Base-by-base conservation (phyloP, 805 yeast genomes). In the Geotrichum ghanense region DNA sequence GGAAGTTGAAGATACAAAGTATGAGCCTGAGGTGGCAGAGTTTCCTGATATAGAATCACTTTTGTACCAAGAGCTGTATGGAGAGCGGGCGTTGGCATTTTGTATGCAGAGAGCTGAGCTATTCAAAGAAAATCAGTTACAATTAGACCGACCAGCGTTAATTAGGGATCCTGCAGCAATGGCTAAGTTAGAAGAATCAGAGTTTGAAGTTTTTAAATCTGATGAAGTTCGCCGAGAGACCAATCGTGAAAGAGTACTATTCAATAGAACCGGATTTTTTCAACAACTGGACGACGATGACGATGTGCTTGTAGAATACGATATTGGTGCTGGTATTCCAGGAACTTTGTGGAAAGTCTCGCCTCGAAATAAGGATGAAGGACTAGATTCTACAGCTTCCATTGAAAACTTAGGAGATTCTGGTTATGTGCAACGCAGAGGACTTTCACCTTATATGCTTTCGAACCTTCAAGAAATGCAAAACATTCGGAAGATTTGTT, bases 401-500 rank as follows among this genome's bases (percentile, higher is more conserved):
- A 81, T 79, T 53, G 66, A 72, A 35, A 72, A 74, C 21, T 63
- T 54, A 35, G 60, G 70, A 2, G 64, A 76, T 3, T 55, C 59
- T 1, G 63, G 69, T 14, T 55, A 55, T 45, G 16, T 53, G 2
- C 25, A 56, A 1, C 25, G 41, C 0, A 68, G 70, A 16, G 95
- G 95, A 0, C 68, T 87, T 43, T 76, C 79, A 48, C 70, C 73
- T 14, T 67, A 77, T 6, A 67, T 85, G 47, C 71, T 75, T 54
- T 72, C 73, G 19, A 92, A 89, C 55, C 79, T 92, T 41, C 66
- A 71, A 1, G 75, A 82, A 52, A 85, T 92, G 72, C 97, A 90
- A 65, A 87, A 87, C 54, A 83, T 92, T 27, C 70, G 98, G 48
- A 83, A 81, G 52, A 72, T 86, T 3, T 89, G 97, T 60, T 84